These are phyloP conservation scores for Hymenoscyphus infarciens DNA, from an alignment of 2,329 filamentous ascomycete species.

Conservation along the genomic window DNA sequence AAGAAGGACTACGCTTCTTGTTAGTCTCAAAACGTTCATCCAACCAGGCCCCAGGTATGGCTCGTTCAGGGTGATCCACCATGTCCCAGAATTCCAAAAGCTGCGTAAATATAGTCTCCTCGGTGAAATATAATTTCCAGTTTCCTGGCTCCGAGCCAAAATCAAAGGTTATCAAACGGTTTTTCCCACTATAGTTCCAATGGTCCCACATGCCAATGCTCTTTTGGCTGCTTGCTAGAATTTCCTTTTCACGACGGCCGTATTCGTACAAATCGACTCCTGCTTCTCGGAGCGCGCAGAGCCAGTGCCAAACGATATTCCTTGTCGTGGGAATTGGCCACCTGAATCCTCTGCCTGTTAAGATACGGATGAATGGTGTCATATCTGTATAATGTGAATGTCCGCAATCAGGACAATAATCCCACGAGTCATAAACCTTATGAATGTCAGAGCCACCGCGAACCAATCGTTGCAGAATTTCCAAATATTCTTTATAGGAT, in stretches of 20 bases:
- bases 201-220: not conserved
- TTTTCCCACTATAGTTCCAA: not conserved
- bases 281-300: not conserved
- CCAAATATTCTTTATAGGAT: not conserved
- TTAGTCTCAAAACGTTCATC: not conserved
- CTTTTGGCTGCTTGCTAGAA: not conserved
- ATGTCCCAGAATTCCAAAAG: constrained; percentile 10
- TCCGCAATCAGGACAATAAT: not conserved
- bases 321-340: too few relatives aligned
- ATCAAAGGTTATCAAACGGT: constrained; percentile 2
- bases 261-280: not conserved
- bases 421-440: fast-evolving
- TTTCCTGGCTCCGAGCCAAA: constrained; percentile 5
- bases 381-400: too few relatives aligned
- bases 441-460: not conserved
- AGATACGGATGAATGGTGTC: too few relatives aligned
- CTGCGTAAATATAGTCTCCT: constrained; percentile 1
- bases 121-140: constrained; percentile 4
- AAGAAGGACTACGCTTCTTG: not conserved
- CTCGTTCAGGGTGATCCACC: constrained; percentile 11
- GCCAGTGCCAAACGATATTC: not conserved
- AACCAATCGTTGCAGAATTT: not conserved
- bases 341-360: too few relatives aligned
- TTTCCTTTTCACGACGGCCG: not conserved
- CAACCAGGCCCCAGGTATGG: constrained; percentile 8